Base-by-base conservation (phyloP, 2,329 filamentous ascomycete genomes). In the Beauveria varroae region DNA sequence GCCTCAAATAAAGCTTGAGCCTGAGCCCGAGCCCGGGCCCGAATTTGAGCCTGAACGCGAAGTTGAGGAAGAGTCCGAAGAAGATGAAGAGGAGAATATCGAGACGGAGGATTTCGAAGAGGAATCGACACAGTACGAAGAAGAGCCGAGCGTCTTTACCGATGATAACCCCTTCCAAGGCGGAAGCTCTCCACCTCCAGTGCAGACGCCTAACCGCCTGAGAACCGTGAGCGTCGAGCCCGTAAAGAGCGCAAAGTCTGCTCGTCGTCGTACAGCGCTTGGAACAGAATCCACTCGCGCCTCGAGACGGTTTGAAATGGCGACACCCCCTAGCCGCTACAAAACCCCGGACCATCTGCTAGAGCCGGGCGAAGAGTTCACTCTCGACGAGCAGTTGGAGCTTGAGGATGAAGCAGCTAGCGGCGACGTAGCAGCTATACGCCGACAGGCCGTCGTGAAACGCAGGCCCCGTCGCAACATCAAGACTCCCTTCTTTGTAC, bases 151-250 rank as follows among this genome's bases (percentile, higher is more conserved):
- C 68, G 87, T 89, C 37, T 98, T 98, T 73, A 91, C 89, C 1
- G 83, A 87, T 67, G 91, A 97, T 59, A 98, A 98, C 69, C 93
- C 93, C 0, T 98, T 98, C 71, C 93, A 98, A 72, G 90, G 89
- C 70, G 89, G 91, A 46, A 89, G 87, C 72, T 88, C 90, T 10
- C 87, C 90, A 1, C 74, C 81, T 6, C 73, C 74, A 1, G 74
- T 79, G 30, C 78, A 77, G 71, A 77, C 79, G 30, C 75, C 82
- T 24, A 75, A 75, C 62, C 80, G 82, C 47, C 77, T 82, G 64
- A 79, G 78, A 67, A 80, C 79, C n/a, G 70, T 74, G 2, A 78
- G 72, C 20, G 71, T 74, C 22, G 77, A 79, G 12, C 70, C 73
- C n/a, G 71, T 71, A 52, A 76, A 73, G 62, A 79, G 75, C 60